Conservation (phyloP, 352 stramenopile species). For the Discostella stelligera region DNA sequence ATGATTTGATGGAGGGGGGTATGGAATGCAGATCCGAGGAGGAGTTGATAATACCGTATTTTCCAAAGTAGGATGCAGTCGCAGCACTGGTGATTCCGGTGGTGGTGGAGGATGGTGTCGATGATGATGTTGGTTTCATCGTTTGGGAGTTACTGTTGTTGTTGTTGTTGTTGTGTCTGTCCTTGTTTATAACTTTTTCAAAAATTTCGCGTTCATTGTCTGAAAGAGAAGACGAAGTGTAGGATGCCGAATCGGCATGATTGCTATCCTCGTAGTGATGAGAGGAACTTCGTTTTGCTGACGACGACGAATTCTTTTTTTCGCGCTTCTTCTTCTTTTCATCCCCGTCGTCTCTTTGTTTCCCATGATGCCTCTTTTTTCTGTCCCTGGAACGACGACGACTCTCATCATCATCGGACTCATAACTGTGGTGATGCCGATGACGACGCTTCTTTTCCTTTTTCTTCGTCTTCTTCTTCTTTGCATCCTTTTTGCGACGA, state of each 20-base stretch:
- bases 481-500: slow-evolving; percentile 16
- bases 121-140: not conserved
- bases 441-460: slow-evolving; percentile 1
- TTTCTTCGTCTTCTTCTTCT: slow-evolving; percentile 38
- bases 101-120: too few relatives aligned
- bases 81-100: not conserved
- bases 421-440: too few relatives aligned
- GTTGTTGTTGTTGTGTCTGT: not conserved
- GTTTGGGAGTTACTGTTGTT: not conserved
- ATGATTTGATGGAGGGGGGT: slow-evolving; percentile 65
- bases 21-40: slow-evolving; percentile 85
- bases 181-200: slow-evolving; percentile 15
- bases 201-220: slow-evolving; percentile 39
- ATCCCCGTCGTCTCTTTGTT: slow-evolving; percentile 49
- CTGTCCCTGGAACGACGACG: slow-evolving; percentile 59
- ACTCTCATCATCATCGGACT: not conserved
- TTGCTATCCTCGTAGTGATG: slow-evolving; percentile 66
- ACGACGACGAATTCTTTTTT: slow-evolving; percentile 53
- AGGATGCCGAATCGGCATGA: slow-evolving; percentile 49
- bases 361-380: slow-evolving; percentile 51
- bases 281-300: slow-evolving; percentile 50
- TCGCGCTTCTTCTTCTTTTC: slow-evolving; percentile 48
- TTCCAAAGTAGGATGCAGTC: slow-evolving; percentile 84
- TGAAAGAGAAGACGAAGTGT: slow-evolving; percentile 40
- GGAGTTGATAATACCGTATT: slow-evolving; percentile 93